Conservation (phyloP, 331 rosid species). For the Phaseolus coccineus region DNA sequence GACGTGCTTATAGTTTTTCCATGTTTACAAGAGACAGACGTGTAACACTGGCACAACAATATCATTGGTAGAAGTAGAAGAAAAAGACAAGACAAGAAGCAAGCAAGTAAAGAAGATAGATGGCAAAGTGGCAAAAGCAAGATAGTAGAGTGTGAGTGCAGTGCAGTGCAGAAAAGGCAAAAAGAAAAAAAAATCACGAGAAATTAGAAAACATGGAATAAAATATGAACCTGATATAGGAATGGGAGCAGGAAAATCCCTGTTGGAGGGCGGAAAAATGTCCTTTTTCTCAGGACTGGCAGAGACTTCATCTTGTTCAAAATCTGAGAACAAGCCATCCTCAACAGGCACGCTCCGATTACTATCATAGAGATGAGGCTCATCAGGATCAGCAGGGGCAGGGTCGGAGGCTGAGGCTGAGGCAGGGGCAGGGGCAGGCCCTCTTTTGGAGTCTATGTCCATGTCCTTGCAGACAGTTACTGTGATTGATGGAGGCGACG, state of each 20-base stretch:
- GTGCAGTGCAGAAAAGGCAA: neutral
- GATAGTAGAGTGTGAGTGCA: neutral
- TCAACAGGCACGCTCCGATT: conserved; percentile 59
- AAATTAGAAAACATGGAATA: neutral
- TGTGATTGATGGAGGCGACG: conserved; percentile 2
- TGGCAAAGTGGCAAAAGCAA: neutral
- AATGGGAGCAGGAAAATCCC: conserved; percentile 58
- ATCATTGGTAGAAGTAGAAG: neutral
- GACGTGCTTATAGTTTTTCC: neutral
- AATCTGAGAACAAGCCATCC: conserved; percentile 79
- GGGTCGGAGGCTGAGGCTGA: neutral
- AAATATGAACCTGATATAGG: conserved; percentile 69
- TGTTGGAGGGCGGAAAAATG: conserved; percentile 36
- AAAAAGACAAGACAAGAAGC: neutral
- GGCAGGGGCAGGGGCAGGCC: neutral
- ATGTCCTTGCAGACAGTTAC: neutral
- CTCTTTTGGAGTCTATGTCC: conserved; percentile 33
- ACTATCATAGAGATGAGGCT: conserved; percentile 59
- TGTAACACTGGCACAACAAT: neutral
- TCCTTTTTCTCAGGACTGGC: conserved; percentile 62
- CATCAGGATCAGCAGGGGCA: neutral
- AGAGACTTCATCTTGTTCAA: conserved; percentile 72
- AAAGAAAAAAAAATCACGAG: neutral
- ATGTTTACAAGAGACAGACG: neutral
- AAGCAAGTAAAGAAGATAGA: neutral